These are phyloP conservation scores for Metschnikowia amazonensis DNA, from an alignment of 805 yeast genomes.

Conservation along the genomic window DNA sequence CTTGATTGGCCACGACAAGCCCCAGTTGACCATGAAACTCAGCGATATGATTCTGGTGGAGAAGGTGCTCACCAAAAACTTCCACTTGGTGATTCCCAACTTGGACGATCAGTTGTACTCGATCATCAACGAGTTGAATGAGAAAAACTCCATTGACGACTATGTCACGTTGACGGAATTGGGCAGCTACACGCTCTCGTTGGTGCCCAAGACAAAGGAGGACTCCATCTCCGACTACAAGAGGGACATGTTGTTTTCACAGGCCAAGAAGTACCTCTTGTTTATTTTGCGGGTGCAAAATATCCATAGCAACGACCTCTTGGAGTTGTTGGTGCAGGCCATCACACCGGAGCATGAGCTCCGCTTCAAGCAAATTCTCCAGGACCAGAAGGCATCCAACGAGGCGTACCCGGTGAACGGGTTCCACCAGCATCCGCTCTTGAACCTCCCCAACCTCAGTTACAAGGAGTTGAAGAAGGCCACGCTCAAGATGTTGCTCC, in stretches of 20 bases:
- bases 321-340: slow-evolving; percentile 64
- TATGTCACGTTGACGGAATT: slow-evolving; percentile 49
- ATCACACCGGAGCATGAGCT: slow-evolving; percentile 68
- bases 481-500: slow-evolving; percentile 70
- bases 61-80: slow-evolving; percentile 37
- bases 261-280: slow-evolving; percentile 76
- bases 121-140: slow-evolving; percentile 39
- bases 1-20: slow-evolving; percentile 47
- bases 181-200: slow-evolving; percentile 50
- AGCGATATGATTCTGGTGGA: slow-evolving; percentile 47
- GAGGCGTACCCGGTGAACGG: background rate
- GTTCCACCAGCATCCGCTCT: slow-evolving; percentile 34
- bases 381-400: slow-evolving; percentile 12
- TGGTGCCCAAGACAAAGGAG: slow-evolving; percentile 51
- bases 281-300: slow-evolving; percentile 79
- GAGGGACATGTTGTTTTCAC: slow-evolving; percentile 57
- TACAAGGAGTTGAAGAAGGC: slow-evolving; percentile 76
- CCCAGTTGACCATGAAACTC: slow-evolving; percentile 41
- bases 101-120: slow-evolving; percentile 53
- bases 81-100: slow-evolving; percentile 44
- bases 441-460: slow-evolving; percentile 45
- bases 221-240: slow-evolving; percentile 52
- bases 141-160: slow-evolving; percentile 37
- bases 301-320: slow-evolving; percentile 52
- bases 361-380: slow-evolving; percentile 49